A percentile compares a stretch with the other conserved stretches of the same genome.
These are phyloP conservation scores for Globisporangium rhizosaccharum DNA, from an alignment of 352 stramenopile genomes.

Conservation along the genomic window DNA sequence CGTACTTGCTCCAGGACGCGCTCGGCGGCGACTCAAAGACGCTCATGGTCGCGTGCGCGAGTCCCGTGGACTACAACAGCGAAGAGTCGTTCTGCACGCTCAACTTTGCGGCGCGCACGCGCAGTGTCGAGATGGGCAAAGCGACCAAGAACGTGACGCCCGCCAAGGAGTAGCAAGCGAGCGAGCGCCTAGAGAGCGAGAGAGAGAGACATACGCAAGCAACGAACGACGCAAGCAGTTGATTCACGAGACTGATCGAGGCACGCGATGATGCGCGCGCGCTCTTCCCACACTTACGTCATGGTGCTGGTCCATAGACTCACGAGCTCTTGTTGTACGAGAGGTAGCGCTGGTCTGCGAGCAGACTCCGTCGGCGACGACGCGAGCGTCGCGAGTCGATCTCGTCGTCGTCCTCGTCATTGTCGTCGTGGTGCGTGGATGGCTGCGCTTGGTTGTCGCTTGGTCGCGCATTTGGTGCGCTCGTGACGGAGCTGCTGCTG, in stretches of 20 bases:
- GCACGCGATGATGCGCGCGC: too few species aligned
- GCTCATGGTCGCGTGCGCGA: conserved; percentile 90
- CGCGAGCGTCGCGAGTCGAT: conserved; percentile 28
- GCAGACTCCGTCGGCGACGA: conserved; percentile 20
- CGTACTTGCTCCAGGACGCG: conserved; percentile 91
- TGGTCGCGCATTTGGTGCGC: neutral
- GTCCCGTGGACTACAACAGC: conserved; percentile 88
- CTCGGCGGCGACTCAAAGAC: conserved; percentile 90
- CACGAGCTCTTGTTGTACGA: neutral
- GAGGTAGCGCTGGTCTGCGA: neutral
- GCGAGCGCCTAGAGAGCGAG: too few species aligned
- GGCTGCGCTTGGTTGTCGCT: neutral
- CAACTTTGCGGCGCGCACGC: conserved; percentile 85
- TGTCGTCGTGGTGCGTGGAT: neutral
- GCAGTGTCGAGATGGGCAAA: conserved; percentile 89
- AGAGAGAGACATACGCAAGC: too few species aligned
- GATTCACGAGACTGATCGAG: too few species aligned
- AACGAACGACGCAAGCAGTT: too few species aligned
- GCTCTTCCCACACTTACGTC: too few species aligned
- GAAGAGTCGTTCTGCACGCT: conserved; percentile 92
- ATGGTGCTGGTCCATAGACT: too few species aligned
- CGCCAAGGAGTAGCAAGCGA: conserved; percentile 20
- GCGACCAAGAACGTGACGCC: conserved; percentile 78
- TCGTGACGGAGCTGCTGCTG: neutral
- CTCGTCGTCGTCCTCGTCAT: conserved; percentile 19